Percentiles rank a stretch among this genome's conserved stretches.
These are phyloP conservation scores for Pythium grandisporangium DNA, from an alignment of 352 stramenopile species.

Conservation along the genomic window DNA sequence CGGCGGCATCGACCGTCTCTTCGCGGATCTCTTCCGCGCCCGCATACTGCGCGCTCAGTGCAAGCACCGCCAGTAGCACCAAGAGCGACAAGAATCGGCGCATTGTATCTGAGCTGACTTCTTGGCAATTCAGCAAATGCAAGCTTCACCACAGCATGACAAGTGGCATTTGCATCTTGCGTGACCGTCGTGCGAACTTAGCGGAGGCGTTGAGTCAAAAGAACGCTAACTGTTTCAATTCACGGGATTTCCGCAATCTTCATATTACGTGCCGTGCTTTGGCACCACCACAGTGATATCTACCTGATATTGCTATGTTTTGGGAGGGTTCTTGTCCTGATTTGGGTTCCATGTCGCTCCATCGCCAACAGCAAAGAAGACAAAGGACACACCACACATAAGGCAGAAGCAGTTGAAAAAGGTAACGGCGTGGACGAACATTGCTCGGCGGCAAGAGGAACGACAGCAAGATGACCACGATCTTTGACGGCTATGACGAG, in stretches of 20 bases:
- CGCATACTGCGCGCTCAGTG: conserved; percentile 26
- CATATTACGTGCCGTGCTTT: too few species aligned
- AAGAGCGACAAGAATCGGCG: conserved; percentile 35
- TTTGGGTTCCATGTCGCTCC: too few species aligned
- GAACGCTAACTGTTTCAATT: too few species aligned
- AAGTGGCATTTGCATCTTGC: too few species aligned
- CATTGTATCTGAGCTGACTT: conserved; percentile 20
- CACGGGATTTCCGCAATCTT: too few species aligned
- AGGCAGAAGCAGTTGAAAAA: too few species aligned
- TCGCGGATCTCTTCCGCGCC: conserved; percentile 24
- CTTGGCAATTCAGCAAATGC: not conserved
- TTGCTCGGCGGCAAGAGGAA: not conserved
- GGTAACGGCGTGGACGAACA: too few species aligned
- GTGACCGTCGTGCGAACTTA: conserved; percentile 15
- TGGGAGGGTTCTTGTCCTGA: too few species aligned
- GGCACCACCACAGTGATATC: too few species aligned
- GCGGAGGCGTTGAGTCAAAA: too few species aligned
- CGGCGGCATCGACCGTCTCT: conserved; percentile 25
- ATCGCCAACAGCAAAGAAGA: too few species aligned
- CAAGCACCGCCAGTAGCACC: conserved; percentile 31
- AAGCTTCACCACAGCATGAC: conserved; percentile 2
- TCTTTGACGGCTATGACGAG: conserved; percentile 86
- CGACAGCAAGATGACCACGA: conserved; percentile 57
- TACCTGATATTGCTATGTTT: too few species aligned
- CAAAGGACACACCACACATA: not conserved